Evolutionary conservation across 129 eudicot species (phyloP), one percentile per base, ranked within the genome.

Genomic region (Lonicera japonica): DNA sequence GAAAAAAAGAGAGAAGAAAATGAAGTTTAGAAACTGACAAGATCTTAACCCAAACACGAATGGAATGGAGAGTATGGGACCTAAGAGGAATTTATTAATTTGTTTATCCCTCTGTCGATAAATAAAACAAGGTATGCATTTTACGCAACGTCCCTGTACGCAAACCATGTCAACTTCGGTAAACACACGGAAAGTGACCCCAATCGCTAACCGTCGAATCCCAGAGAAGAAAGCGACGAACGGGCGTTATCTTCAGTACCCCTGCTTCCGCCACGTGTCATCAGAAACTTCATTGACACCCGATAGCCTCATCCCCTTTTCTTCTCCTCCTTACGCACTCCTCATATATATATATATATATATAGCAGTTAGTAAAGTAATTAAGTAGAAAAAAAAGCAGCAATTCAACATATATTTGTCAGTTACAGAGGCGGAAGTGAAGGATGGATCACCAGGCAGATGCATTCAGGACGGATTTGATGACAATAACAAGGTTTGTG

Each of bases 371-470:
- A 38, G 10, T 10, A 38, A 38, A 4, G 6, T 38, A 10, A 38
- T 38, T 10, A 5, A 4, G 43, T 38, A n/a, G n/a, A n/a, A n/a
- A n/a, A n/a, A n/a, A n/a, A n/a, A n/a, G n/a, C n/a, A n/a, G n/a
- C n/a, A n/a, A n/a, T 43, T 43, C 16, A 4, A 43, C 16, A 10
- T 43, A 43, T 43, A 43, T 43, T 6, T 43, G 13, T 43, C 14
- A 8, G 2, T 43, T 8, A 10, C 50, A 43, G 16, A 14, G 8
- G 13, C 50, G 24, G 16, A 50, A 15, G 20, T 14, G 18, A 61
- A 45, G n/a, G 67, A 91, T 91, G 98, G 98, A 91, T 80, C 95
- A 87, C 61, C 84, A 75, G 10, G 96, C 96, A 6, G 98, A 91
- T 75, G 91, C 98, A 0, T 61, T 64, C 52, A 80, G 91, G 57